Evolutionary conservation across 192 early-diverging fungal genomes (phyloP), one percentile per base, ranked within the genome.

Genomic region (Geranomyces michiganensis): DNA sequence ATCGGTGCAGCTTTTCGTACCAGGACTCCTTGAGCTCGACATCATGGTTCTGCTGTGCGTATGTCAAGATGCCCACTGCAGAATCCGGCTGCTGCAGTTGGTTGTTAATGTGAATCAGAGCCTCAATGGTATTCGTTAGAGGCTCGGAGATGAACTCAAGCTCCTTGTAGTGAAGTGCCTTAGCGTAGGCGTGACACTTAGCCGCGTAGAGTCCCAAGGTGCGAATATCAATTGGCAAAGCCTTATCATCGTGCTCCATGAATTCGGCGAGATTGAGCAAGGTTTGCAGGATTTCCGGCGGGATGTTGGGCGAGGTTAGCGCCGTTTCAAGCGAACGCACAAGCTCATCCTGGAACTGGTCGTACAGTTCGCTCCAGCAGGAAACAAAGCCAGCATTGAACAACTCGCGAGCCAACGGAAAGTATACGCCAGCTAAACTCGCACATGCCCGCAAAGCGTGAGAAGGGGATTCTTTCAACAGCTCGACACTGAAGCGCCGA

Each of bases 161-260:
- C 78, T 99, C 97, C 68, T 94, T 95, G 82, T 98, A 99, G 73
- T 98, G 97, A 55, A 99, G 82, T n/a, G 96, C 97, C 80, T 98
- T 98, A 33, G 97, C 95, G 75, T 92, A 92, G 0, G 97, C 95
- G 73, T 98, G 94, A 67, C 94, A 97, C 63, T 92, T 92, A 62
- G 90, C 85, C 3, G 97, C 97, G 68, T 93, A 98, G 27, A 85
- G 81, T 14, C 93, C 95, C 24, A 99, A 80, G 3, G 91, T 92
- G 29, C 91, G 84, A 53, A 96, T 93, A 62, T 96, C 94, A 67
- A 98, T 98, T 0, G 95, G 94, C 12, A 97, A 81, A 9, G 94
- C 87, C 71, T 96, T 95, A 73, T 96, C 93, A 71, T 99, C 94
- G 64, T 95, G 94, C 81, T 99, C 97, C 97, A 99, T 99, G 63